Evolutionary conservation across 306 rosid genomes (phyloP).

Genomic region (Ammopiptanthus mongolicus): DNA sequence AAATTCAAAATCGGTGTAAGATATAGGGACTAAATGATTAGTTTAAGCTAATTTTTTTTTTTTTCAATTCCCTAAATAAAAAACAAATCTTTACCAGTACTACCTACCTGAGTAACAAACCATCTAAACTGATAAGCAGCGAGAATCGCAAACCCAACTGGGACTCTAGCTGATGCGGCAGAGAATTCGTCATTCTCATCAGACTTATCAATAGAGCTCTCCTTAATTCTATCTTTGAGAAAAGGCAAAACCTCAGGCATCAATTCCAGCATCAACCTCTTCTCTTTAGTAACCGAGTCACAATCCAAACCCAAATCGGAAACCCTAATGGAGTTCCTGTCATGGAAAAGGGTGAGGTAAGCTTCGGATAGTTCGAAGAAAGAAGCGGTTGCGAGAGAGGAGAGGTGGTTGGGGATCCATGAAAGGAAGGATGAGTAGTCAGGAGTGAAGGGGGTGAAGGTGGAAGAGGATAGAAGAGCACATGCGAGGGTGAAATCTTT

Average conservation of each 20-base stretch:
- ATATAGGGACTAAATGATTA: no score
- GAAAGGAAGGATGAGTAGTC: slow-evolving; percentile 45
- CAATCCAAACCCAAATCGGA: slow-evolving; percentile 45
- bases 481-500: slow-evolving; percentile 66
- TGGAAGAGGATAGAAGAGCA: slow-evolving; percentile 59
- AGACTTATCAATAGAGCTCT: slow-evolving; percentile 67
- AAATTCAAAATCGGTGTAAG: no score
- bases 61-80: background rate
- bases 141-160: slow-evolving; percentile 64
- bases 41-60: no score
- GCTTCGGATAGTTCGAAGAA: slow-evolving; percentile 43
- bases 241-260: slow-evolving; percentile 53
- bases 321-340: slow-evolving; percentile 24
- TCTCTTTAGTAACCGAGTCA: slow-evolving; percentile 36
- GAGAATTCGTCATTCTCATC: slow-evolving; percentile 60
- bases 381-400: slow-evolving; percentile 42
- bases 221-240: slow-evolving; percentile 63
- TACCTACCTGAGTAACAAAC: slow-evolving; percentile 75
- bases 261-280: slow-evolving; percentile 60
- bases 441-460: slow-evolving; percentile 28
- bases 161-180: slow-evolving; percentile 76
- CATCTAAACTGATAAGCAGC: slow-evolving; percentile 88
- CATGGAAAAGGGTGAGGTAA: slow-evolving; percentile 21
- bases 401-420: slow-evolving; percentile 63
- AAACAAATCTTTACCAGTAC: background rate